A percentile compares a stretch with the other conserved stretches of the same genome.
Conservation (phyloP, 2,329 filamentous ascomycete genomes). For the Escovopsis sp. region DNA sequence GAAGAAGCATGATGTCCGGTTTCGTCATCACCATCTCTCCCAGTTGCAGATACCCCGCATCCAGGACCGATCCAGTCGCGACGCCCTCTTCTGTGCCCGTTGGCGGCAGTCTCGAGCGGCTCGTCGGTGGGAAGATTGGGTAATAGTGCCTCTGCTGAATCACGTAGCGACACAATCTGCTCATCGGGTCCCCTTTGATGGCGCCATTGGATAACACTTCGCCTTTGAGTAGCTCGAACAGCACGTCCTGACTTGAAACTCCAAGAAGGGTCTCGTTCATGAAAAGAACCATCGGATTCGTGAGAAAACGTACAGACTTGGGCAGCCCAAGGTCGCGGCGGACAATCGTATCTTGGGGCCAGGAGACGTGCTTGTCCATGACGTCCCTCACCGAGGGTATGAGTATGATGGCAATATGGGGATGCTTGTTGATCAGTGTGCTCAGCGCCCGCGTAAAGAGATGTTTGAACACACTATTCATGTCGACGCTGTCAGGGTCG, state of each 20-base stretch:
- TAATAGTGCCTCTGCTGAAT: constrained; percentile 87
- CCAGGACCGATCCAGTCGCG: constrained; percentile 62
- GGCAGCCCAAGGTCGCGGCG: constrained; percentile 63
- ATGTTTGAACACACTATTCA: constrained; percentile 70
- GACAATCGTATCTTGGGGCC: constrained; percentile 52
- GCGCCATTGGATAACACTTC: constrained; percentile 32
- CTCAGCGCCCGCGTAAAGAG: constrained; percentile 62
- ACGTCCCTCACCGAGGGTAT: constrained; percentile 72
- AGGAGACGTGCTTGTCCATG: constrained; percentile 70
- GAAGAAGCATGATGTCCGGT: constrained; percentile 72
- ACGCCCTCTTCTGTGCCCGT: constrained; percentile 43
- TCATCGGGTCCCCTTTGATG: constrained; percentile 38
- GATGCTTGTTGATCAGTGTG: constrained; percentile 53
- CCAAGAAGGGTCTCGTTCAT: constrained; percentile 79
- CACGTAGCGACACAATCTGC: constrained; percentile 58
- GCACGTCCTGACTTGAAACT: constrained; percentile 66
- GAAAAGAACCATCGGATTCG: constrained; percentile 79
- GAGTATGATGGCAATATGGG: constrained; percentile 65
- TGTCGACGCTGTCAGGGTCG: constrained; percentile 63
- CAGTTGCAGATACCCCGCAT: constrained; percentile 71
- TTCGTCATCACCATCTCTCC: constrained; percentile 79
- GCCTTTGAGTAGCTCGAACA: constrained; percentile 67
- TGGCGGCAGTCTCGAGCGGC: constrained; percentile 50
- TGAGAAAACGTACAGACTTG: constrained; percentile 60
- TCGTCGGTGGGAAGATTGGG: constrained; percentile 70